Base-by-base conservation (phyloP, 2,329 filamentous ascomycete genomes). In the Bipolaris sorokiniana region DNA sequence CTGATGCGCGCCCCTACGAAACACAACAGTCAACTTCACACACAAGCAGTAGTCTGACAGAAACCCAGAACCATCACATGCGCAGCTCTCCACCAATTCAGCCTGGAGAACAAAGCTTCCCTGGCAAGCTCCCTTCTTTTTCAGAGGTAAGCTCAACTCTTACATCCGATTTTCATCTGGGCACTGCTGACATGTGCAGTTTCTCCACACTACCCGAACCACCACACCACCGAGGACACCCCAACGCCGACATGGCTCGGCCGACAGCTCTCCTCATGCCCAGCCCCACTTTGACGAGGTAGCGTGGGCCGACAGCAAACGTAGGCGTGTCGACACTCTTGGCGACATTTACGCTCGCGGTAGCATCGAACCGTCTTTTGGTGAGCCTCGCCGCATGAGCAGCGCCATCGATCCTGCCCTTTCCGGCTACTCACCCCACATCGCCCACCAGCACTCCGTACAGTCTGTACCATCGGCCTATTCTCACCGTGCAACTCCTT, bases 21-120 rank as follows among this genome's bases (percentile, higher is more conserved):
- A 37, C 26, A 18, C 5, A 36, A 20, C 20, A 26, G 47, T 15
- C 49, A 6, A 40, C 22, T 23, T 22, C 16, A 13, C 16, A 13
- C 16, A 22, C 49, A 36, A 51, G 33, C 49, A 56, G 10, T 33
- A 44, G 31, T 61, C 62, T 65, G 54, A 65, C 58, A 31, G 45
- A 47, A 26, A 20, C n/a, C 45, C 72, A 75, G 70, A 68, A 58
- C 44, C 68, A 68, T 36, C 63, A 69, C 49, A 60, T 66, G 38
- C 67, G 72, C 34, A 65, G 67, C 38, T 74, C 73, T n/a, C 73
- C 73, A 7, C 73, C 73, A 5, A 63, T 74, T 3, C 73, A 75
- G 54, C 67, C 68, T 2, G 69, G 69, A 34, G 73, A 75, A 59
- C 69, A 70, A 28, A 62, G 51, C 11, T 62, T 61, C 7, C 52